These are phyloP conservation scores for Globisporangium mamillatum DNA, from an alignment of 352 stramenopile genomes.

Conservation along the genomic window DNA sequence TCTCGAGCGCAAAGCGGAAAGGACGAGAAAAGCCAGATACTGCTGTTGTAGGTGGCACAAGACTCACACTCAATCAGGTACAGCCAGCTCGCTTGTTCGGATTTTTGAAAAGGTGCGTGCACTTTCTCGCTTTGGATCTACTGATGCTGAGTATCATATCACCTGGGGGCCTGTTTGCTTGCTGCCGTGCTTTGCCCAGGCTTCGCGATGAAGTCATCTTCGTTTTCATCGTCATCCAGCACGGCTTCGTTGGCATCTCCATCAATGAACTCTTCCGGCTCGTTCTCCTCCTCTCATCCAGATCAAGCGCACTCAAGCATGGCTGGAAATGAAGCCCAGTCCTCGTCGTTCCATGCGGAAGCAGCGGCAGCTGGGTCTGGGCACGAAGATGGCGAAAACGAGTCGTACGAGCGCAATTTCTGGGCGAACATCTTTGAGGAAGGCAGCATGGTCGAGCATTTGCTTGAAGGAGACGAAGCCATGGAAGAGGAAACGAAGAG, in stretches of 20 bases:
- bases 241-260: constrained; percentile 14
- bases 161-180: not conserved
- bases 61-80: not conserved
- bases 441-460: constrained; percentile 20
- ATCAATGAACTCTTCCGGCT: constrained; percentile 15
- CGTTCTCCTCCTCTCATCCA: constrained; percentile 9
- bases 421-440: constrained; percentile 43
- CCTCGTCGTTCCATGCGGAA: not conserved
- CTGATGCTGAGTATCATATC: too few relatives aligned
- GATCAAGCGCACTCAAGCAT: not conserved
- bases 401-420: constrained; percentile 27
- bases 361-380: not conserved
- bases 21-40: constrained; percentile 1
- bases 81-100: not conserved
- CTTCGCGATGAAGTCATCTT: constrained; percentile 15
- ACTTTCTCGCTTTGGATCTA: constrained; percentile 1
- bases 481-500: constrained; percentile 25
- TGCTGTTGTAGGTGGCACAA: not conserved
- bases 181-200: not conserved
- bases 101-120: not conserved
- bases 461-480: constrained; percentile 29
- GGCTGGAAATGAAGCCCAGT: not conserved
- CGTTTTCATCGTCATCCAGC: constrained; percentile 17
- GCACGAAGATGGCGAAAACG: constrained; percentile 7
- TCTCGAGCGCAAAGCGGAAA: not conserved